Evolutionary conservation across 345 rosid genomes (phyloP).

Genomic region (Luvunga scandens): DNA sequence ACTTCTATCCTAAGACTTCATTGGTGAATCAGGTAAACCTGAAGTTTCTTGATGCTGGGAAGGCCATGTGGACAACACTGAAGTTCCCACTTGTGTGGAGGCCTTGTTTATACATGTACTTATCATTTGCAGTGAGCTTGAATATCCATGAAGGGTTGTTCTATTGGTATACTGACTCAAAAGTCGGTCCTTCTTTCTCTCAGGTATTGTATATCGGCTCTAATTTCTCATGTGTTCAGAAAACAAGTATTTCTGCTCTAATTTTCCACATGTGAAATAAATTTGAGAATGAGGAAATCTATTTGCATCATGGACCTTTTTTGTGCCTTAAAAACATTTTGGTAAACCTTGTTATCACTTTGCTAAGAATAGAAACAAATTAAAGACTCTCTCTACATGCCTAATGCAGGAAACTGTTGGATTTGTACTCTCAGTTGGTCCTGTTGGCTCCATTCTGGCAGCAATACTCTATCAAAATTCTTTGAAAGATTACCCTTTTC

Average conservation of each 20-base stretch:
- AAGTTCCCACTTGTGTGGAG: constrained; percentile 80
- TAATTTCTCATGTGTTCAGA: not conserved
- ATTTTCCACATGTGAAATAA: not conserved
- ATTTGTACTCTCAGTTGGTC: constrained; percentile 76
- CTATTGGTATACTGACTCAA: constrained; percentile 82
- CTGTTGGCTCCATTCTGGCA: constrained; percentile 82
- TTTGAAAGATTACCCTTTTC: constrained; percentile 73
- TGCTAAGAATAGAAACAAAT: not conserved
- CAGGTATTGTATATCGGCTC: constrained; percentile 49
- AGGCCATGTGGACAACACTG: constrained; percentile 81
- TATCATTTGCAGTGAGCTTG: constrained; percentile 66
- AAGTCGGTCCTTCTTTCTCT: constrained; percentile 81
- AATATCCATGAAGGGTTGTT: constrained; percentile 87
- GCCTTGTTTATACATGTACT: constrained; percentile 83
- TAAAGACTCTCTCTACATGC: not conserved
- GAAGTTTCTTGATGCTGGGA: constrained; percentile 67
- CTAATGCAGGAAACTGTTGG: constrained; percentile 77
- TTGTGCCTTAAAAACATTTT: not conserved
- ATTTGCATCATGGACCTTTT: not conserved
- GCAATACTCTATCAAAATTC: constrained; percentile 67
- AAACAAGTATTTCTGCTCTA: not conserved
- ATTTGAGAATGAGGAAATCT: not conserved
- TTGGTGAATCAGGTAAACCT: constrained; percentile 52
- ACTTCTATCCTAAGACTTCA: constrained; percentile 10
- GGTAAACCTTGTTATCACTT: not conserved